phyloP scores from a whole-genome alignment of 2,329 filamentous ascomycete species.

The Aspergillus novofumigatus region DNA sequence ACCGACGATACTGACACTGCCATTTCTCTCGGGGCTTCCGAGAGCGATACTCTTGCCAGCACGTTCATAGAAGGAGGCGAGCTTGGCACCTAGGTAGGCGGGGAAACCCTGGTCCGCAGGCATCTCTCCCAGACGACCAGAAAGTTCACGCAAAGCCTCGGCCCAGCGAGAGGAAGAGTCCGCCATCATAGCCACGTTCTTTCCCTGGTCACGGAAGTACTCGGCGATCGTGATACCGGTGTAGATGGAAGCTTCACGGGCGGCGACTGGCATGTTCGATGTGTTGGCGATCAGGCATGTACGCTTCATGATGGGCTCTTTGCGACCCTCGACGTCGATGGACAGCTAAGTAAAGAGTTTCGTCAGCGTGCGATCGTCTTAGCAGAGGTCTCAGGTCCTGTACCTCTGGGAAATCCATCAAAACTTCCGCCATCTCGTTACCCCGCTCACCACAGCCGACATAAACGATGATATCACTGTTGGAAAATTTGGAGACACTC shows the following conservation, averaged over 20 bases:
- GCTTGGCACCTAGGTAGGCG: slow-evolving; percentile 91
- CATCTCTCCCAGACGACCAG: slow-evolving; percentile 98
- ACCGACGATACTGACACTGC: slow-evolving; percentile 95
- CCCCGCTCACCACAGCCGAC: slow-evolving; percentile 91
- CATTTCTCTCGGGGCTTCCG: slow-evolving; percentile 81
- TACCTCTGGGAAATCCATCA: slow-evolving; percentile 97
- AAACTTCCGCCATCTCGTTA: slow-evolving; percentile 99
- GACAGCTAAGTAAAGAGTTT: slow-evolving; percentile 56
- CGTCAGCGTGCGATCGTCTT: slow-evolving; percentile 11
- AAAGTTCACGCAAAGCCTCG: slow-evolving; percentile 96
- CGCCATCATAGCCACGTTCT: slow-evolving; percentile 99
- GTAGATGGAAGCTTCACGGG: slow-evolving; percentile 97
- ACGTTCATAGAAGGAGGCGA: slow-evolving; percentile 98
- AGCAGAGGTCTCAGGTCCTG: slow-evolving; percentile 5
- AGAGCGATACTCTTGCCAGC: slow-evolving; percentile 82
- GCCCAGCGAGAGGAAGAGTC: slow-evolving; percentile 98
- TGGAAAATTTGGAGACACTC: slow-evolving; percentile 98
- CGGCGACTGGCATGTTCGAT: slow-evolving; percentile 99
- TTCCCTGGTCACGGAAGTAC: slow-evolving; percentile 95
- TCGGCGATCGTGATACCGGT: slow-evolving; percentile 93
- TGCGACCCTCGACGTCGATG: slow-evolving; percentile 88
- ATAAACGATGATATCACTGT: slow-evolving; percentile 98
- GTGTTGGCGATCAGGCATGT: slow-evolving; percentile 98
- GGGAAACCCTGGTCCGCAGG: slow-evolving; percentile 99
- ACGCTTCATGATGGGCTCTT: slow-evolving; percentile 99